phyloP scores from a whole-genome alignment of 1,139 yeast species.

The Torulaspora pretoriensis region DNA sequence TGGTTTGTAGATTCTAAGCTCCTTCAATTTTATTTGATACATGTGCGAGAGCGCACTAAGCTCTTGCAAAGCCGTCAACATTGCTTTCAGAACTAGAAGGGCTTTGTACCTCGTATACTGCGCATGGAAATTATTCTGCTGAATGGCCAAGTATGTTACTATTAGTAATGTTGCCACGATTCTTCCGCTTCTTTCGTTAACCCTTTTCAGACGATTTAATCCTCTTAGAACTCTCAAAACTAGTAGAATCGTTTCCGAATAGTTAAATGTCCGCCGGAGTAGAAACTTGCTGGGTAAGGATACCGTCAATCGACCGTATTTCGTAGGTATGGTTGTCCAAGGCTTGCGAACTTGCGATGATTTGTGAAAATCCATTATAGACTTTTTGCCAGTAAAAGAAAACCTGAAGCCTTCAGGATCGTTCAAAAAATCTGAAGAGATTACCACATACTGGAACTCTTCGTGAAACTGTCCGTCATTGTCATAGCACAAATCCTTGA shows the following conservation, averaged over 20 bases:
- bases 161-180: slow-evolving; percentile 18
- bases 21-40: slow-evolving; percentile 20
- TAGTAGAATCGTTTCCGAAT: slow-evolving; percentile 15
- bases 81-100: slow-evolving; percentile 16
- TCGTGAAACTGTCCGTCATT: slow-evolving; percentile 23
- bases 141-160: slow-evolving; percentile 22
- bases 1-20: slow-evolving; percentile 18
- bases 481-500: slow-evolving; percentile 15
- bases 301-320: slow-evolving; percentile 21
- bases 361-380: slow-evolving; percentile 23
- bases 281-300: slow-evolving; percentile 11
- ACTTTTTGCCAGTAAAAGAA: slow-evolving; percentile 18
- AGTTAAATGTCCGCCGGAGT: slow-evolving; percentile 17
- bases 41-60: slow-evolving; percentile 23
- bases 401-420: slow-evolving; percentile 16
- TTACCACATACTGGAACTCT: slow-evolving; percentile 32
- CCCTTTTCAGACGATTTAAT: slow-evolving; percentile 4
- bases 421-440: slow-evolving; percentile 29
- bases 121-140: slow-evolving; percentile 24
- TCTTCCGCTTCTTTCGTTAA: slow-evolving; percentile 5
- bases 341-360: background rate
- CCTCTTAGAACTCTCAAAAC: slow-evolving; percentile 12
- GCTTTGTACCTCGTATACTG: slow-evolving; percentile 24
- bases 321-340: slow-evolving; percentile 18
- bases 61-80: slow-evolving; percentile 19